Percentiles rank a stretch among this genome's conserved stretches.
Conservation (phyloP, 352 stramenopile species). For the Phytophthora foliorum region DNA sequence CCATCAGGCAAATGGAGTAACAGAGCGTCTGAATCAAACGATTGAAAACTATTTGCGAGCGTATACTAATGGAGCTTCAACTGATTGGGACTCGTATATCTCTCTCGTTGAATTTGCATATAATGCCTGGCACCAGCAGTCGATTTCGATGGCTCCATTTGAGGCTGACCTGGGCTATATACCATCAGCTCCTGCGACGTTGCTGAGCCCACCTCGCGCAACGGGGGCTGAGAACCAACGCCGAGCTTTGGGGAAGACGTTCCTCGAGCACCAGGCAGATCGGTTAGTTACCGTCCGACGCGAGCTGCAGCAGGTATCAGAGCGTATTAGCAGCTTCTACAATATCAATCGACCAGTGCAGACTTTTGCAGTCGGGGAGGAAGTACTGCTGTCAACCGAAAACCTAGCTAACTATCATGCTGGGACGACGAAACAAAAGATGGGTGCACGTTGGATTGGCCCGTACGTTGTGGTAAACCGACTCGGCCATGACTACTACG, state of each 20-base stretch:
- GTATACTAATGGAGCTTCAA: constrained; percentile 2
- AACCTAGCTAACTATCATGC: constrained; percentile 16
- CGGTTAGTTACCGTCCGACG: constrained; percentile 1
- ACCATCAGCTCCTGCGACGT: constrained; percentile 8
- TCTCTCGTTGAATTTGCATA: constrained; percentile 21
- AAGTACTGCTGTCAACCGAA: constrained; percentile 15
- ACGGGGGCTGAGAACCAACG: not conserved
- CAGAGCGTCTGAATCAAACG: constrained; percentile 30
- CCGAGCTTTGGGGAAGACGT: constrained; percentile 7
- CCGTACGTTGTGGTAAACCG: not conserved
- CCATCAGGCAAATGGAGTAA: too few species aligned
- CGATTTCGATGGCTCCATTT: not conserved
- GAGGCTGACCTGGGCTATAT: constrained; percentile 18
- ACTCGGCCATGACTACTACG: constrained; percentile 13
- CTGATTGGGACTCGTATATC: constrained; percentile 20
- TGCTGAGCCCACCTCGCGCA: not conserved
- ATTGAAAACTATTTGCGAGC: constrained; percentile 22
- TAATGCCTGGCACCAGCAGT: constrained; percentile 1
- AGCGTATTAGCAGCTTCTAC: constrained; percentile 17
- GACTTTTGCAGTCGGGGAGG: constrained; percentile 14
- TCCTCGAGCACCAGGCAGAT: constrained; percentile 12
- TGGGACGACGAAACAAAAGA: constrained; percentile 20
- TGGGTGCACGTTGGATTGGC: constrained; percentile 18
- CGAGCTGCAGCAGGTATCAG: constrained; percentile 10
- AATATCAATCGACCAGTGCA: constrained; percentile 17